phyloP scores from a whole-genome alignment of 176 grass and related monocot species.

The Triticum aestivum region DNA sequence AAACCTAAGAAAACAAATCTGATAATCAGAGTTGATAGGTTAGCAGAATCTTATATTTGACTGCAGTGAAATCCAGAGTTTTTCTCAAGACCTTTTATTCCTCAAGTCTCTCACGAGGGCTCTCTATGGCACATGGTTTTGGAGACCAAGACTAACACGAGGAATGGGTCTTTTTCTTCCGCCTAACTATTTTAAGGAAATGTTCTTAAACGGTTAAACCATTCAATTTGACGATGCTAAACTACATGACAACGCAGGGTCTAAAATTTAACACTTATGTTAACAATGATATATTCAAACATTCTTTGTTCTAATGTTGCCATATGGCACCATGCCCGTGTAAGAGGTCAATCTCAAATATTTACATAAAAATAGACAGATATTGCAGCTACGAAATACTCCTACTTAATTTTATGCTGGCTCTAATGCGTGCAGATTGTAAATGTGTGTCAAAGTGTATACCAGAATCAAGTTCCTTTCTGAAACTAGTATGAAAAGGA shows the following conservation, averaged over 20 bases:
- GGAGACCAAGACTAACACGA: not conserved
- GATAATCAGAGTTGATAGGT: not conserved
- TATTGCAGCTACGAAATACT: not conserved
- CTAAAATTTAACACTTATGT: not conserved
- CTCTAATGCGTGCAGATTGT: not conserved
- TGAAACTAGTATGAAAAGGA: not conserved
- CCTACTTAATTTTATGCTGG: not conserved
- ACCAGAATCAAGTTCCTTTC: not conserved
- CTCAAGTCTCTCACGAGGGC: not conserved
- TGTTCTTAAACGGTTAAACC: not conserved
- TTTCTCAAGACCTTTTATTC: not conserved
- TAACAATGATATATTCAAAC: not conserved
- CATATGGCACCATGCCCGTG: not conserved
- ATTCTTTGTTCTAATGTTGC: not conserved
- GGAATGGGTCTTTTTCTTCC: not conserved
- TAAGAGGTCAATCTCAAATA: not conserved
- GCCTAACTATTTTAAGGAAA: not conserved
- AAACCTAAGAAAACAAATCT: not conserved
- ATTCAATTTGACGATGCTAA: not conserved
- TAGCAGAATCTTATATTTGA: not conserved
- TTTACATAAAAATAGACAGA: not conserved
- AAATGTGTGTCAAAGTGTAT: not conserved
- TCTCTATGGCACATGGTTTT: not conserved
- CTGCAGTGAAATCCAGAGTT: not conserved
- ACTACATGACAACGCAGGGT: not conserved